Evolutionary conservation across 2,329 filamentous ascomycete genomes (phyloP), one percentile per base, ranked within the genome.

Genomic region (Aureobasidium sp.): DNA sequence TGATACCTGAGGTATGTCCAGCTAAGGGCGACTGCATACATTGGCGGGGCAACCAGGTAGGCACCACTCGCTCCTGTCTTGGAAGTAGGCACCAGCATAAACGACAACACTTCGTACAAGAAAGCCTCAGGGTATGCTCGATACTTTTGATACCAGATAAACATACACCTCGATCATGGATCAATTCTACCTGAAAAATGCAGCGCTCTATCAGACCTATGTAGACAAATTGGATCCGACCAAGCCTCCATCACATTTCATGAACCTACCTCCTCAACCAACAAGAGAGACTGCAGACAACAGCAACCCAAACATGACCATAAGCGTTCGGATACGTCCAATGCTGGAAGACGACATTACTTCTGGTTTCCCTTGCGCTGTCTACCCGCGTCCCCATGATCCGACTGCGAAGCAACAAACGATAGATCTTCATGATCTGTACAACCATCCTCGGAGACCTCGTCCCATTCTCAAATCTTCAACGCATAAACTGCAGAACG

Each of bases 71-170:
- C 27, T 20, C 32, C 17, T 27, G 13, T 46, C 43, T 46, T 46
- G 43, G 44, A 29, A 32, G 46, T 27, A 51, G 47, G 47, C 47
- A 51, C 47, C 47, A 51, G 47, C 47, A 51, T 51, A 51, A 47
- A 13, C 47, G 24, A 13, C 9, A 34, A 15, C n/a, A 10, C 47
- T 51, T 36, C 17, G 5, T 24, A 6, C 8, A 47, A 37, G 13
- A 15, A 37, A 15, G 34, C 34, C 13, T 37, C 13, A 34, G 32
- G 34, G 20, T 20, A 20, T 20, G 20, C 20, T 20, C 20, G 20
- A 20, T 20, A 20, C 20, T 20, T 20, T 20, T 20, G 20, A 1
- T 20, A 20, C 20, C 20, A 20, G 20, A 20, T 20, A 20, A 20
- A 20, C 20, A 20, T 20, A 20, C 20, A 20, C 20, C 20, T 20